A percentile compares a stretch with the other conserved stretches of the same genome.
These are phyloP conservation scores for Jaminaea rosea DNA, from an alignment of 1,284 basidiomycete genomes.

Conservation along the genomic window DNA sequence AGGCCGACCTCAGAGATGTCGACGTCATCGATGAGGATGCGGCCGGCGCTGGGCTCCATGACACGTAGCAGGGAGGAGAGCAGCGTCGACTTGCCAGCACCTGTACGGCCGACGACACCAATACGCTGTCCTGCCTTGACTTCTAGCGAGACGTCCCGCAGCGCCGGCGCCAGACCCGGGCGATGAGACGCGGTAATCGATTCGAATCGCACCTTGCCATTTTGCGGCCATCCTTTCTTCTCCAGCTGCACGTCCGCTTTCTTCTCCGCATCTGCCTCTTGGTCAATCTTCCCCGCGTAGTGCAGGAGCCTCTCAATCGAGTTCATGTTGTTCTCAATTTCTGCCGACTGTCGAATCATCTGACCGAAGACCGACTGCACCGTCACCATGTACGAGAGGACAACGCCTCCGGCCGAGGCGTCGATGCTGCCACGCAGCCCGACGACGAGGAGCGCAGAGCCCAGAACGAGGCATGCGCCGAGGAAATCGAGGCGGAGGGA, in stretches of 20 bases:
- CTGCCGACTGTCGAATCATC: constrained; percentile 62
- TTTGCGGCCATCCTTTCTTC: constrained; percentile 30
- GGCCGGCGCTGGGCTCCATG: constrained; percentile 50
- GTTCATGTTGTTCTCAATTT: constrained; percentile 57
- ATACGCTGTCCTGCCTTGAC: constrained; percentile 29
- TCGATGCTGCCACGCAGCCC: constrained; percentile 65
- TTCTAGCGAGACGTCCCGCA: constrained; percentile 56
- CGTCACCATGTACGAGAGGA: constrained; percentile 64
- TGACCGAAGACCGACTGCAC: constrained; percentile 61
- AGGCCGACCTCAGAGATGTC: constrained; percentile 55
- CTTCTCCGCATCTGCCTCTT: constrained; percentile 8
- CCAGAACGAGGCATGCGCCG: constrained; percentile 58
- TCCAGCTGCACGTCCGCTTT: constrained; percentile 46
- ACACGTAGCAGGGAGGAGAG: constrained; percentile 17
- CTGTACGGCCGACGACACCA: constrained; percentile 35
- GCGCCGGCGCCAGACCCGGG: constrained; percentile 51
- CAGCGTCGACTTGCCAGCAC: constrained; percentile 24
- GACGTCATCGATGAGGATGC: constrained; percentile 19
- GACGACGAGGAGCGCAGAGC: constrained; percentile 68
- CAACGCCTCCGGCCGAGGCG: constrained; percentile 67
- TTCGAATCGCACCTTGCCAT: constrained; percentile 26
- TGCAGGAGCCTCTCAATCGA: constrained; percentile 63
- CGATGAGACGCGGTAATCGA: constrained; percentile 57
- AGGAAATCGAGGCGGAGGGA: constrained; percentile 72
- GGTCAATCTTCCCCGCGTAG: constrained; percentile 55